A percentile compares a stretch with the other conserved stretches of the same genome.
phyloP scores from a whole-genome alignment of 495 filamentous ascomycete species.

The Tuber brumale region DNA sequence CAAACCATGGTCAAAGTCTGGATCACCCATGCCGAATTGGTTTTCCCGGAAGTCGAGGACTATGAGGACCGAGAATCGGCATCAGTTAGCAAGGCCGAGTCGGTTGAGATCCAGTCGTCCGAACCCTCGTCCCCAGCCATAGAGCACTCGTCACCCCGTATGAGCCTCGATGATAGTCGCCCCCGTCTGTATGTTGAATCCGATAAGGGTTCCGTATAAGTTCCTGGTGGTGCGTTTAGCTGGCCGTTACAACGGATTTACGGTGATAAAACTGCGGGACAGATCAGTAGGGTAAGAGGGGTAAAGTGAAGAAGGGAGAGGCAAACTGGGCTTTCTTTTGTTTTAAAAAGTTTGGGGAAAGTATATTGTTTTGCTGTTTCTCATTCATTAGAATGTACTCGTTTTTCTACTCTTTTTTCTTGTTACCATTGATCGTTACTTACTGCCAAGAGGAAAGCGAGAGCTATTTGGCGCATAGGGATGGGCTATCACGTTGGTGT shows the following conservation, averaged over 20 bases:
- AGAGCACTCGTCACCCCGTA: slow-evolving; percentile 30
- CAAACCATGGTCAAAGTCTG: slow-evolving; percentile 42
- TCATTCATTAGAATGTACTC: slow-evolving; percentile 22
- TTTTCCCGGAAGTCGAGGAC: slow-evolving; percentile 41
- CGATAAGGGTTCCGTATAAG: neutral
- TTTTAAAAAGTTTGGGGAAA: slow-evolving; percentile 16
- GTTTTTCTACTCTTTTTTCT: slow-evolving; percentile 9
- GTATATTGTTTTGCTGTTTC: slow-evolving; percentile 25
- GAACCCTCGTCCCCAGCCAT: slow-evolving; percentile 33
- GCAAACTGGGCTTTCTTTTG: slow-evolving; percentile 5
- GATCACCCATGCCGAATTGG: slow-evolving; percentile 36
- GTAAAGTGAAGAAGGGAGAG: slow-evolving; percentile 8
- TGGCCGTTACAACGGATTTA: neutral
- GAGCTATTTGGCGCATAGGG: slow-evolving; percentile 28
- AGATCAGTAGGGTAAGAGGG: slow-evolving; percentile 21
- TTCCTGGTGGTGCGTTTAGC: neutral
- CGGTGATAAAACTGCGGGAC: neutral
- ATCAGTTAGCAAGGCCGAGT: slow-evolving; percentile 31
- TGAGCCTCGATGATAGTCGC: slow-evolving; percentile 34
- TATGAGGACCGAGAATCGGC: slow-evolving; percentile 37
- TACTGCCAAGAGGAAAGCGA: slow-evolving; percentile 17
- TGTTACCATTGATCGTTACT: slow-evolving; percentile 14
- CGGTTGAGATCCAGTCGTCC: slow-evolving; percentile 33
- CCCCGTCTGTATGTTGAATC: slow-evolving; percentile 2
- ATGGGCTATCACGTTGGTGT: slow-evolving; percentile 32